These are phyloP conservation scores for Fraxinus velutina DNA, from an alignment of 305 asterid species.

Conservation along the genomic window DNA sequence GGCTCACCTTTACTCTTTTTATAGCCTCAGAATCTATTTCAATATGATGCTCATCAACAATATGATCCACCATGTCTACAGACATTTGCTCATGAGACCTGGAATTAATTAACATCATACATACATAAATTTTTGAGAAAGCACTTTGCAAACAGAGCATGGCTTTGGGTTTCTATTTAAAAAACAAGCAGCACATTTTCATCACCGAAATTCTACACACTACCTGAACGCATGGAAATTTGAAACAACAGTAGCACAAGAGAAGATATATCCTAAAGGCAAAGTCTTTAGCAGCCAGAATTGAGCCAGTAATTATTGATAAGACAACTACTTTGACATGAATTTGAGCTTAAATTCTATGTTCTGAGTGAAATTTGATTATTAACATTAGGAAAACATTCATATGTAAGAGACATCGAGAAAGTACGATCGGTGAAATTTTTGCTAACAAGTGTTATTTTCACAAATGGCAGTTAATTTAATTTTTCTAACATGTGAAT, in stretches of 20 bases:
- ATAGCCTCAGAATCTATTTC: conserved; percentile 55
- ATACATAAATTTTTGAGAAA: not conserved
- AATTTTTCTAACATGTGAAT: not conserved
- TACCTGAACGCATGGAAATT: not conserved
- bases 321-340: not conserved
- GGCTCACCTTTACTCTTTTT: conserved; percentile 68
- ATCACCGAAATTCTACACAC: not conserved
- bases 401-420: not conserved
- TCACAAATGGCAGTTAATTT: not conserved
- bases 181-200: not conserved
- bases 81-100: conserved; percentile 98
- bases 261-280: not conserved
- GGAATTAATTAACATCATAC: conserved; percentile 20
- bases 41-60: conserved; percentile 69
- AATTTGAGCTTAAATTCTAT: not conserved
- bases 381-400: not conserved
- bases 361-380: not conserved
- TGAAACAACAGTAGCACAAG: not conserved
- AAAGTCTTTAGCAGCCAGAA: not conserved
- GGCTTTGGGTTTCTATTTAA: not conserved
- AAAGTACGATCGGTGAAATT: not conserved
- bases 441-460: not conserved
- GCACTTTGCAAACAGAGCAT: not conserved
- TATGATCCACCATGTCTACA: conserved; percentile 68
- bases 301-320: not conserved